phyloP scores from a whole-genome alignment of 2,329 filamentous ascomycete genomes.

The Pseudocercospora cruenta region DNA sequence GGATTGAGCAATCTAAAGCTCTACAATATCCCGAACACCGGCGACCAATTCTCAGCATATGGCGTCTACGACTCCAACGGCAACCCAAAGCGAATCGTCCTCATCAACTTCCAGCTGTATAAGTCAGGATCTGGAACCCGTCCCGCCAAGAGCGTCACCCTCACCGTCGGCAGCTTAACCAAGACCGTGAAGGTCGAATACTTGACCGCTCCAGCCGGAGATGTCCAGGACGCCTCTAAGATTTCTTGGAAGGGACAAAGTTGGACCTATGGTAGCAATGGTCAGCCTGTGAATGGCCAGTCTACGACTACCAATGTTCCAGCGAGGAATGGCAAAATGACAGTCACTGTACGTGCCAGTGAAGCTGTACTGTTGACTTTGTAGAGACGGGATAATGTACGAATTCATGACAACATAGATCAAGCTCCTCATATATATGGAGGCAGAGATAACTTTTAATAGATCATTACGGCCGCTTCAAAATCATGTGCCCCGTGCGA shows the following conservation, averaged over 20 bases:
- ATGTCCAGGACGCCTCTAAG: conserved; percentile 20
- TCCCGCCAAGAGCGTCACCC: conserved; percentile 15
- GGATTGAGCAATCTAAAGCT: conserved; percentile 9
- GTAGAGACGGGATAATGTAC: not conserved
- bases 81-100: conserved; percentile 17
- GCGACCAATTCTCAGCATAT: conserved; percentile 21
- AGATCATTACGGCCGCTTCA: no score
- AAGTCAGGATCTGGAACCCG: conserved; percentile 5
- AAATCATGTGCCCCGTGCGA: no score
- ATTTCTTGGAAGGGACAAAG: conserved; percentile 22
- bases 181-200: conserved; percentile 13
- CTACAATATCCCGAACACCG: conserved; percentile 14
- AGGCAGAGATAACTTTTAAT: no score
- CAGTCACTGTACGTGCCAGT: conserved; percentile 10
- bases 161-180: conserved; percentile 11
- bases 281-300: conserved; percentile 9
- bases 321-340: conserved; percentile 6
- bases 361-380: conserved; percentile 20
- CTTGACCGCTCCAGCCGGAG: conserved; percentile 18
- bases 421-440: no score
- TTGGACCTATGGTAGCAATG: conserved; percentile 22
- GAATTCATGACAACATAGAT: not conserved
- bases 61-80: conserved; percentile 17
- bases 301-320: conserved; percentile 3
- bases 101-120: conserved; percentile 21